Evolutionary conservation across 2,329 filamentous ascomycete species (phyloP).

Genomic region (Camptophora hylomeconis): DNA sequence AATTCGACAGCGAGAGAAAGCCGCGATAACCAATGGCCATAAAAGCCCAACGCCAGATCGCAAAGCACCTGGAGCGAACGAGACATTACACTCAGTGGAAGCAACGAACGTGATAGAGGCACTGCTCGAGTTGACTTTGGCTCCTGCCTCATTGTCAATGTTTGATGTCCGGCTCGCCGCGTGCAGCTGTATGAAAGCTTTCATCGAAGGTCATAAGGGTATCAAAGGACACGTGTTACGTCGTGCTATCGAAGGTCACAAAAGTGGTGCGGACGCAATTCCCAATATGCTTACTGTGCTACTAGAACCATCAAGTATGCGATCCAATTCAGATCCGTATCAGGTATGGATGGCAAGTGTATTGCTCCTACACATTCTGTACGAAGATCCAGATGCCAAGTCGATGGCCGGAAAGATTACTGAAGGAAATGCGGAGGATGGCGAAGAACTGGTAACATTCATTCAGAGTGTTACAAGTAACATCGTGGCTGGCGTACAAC

Average conservation of each 20-base stretch:
- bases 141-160: slow-evolving; percentile 49
- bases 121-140: slow-evolving; percentile 68
- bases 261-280: slow-evolving; percentile 62
- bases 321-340: slow-evolving; percentile 64
- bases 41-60: slow-evolving; percentile 8
- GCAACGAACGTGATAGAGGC: slow-evolving; percentile 88
- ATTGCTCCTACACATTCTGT: slow-evolving; percentile 73
- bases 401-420: slow-evolving; percentile 65
- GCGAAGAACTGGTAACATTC: slow-evolving; percentile 89
- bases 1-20: slow-evolving; percentile 16
- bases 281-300: slow-evolving; percentile 81
- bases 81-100: slow-evolving; percentile 17
- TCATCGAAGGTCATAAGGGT: slow-evolving; percentile 68
- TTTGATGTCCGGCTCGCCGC: slow-evolving; percentile 75
- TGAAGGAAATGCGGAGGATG: slow-evolving; percentile 73
- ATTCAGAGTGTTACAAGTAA: slow-evolving; percentile 82
- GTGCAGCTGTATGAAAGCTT: slow-evolving; percentile 84
- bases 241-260: slow-evolving; percentile 78
- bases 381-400: slow-evolving; percentile 69
- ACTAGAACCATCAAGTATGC: slow-evolving; percentile 50
- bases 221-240: slow-evolving; percentile 77
- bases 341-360: slow-evolving; percentile 81
- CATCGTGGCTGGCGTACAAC: slow-evolving; percentile 65
- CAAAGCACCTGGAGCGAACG: slow-evolving; percentile 3
- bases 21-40: slow-evolving; percentile 25